phyloP scores from a whole-genome alignment of 129 eudicot genomes.

The Tagetes erecta region DNA sequence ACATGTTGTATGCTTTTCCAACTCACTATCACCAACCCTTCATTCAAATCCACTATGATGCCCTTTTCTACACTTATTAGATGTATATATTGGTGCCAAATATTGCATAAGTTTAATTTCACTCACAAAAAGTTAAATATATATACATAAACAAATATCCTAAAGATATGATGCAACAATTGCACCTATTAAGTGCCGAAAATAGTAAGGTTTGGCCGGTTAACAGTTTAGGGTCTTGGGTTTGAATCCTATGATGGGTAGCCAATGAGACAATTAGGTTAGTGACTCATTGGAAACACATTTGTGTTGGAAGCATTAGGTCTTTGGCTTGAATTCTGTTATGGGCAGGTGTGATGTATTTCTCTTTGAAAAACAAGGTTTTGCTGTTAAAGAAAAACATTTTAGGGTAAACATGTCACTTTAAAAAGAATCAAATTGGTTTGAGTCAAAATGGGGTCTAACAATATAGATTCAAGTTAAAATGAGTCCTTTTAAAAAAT shows the following conservation, averaged over 20 bases:
- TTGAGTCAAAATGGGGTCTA: not conserved
- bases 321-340: too few species aligned
- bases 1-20: conserved; percentile 53
- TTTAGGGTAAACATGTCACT: not conserved
- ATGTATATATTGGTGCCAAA: conserved; percentile 18
- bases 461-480: not conserved
- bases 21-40: conserved; percentile 37
- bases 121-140: not conserved
- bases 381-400: not conserved
- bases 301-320: too few species aligned
- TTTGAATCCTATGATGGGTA: too few species aligned
- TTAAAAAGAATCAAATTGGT: not conserved
- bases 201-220: not conserved
- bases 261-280: too few species aligned
- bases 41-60: conserved; percentile 30
- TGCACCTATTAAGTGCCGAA: not conserved
- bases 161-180: conserved; percentile 9
- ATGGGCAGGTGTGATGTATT: too few species aligned
- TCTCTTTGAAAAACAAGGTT: too few species aligned
- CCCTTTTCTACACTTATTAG: conserved; percentile 2
- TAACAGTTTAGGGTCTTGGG: not conserved
- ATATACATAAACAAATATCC: not conserved
- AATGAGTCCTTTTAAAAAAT: not conserved
- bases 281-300: too few species aligned
- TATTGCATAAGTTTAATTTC: not conserved